Evolutionary conservation across 2,329 filamentous ascomycete species (phyloP).

Genomic region (Aspergillus aculeatinus): DNA sequence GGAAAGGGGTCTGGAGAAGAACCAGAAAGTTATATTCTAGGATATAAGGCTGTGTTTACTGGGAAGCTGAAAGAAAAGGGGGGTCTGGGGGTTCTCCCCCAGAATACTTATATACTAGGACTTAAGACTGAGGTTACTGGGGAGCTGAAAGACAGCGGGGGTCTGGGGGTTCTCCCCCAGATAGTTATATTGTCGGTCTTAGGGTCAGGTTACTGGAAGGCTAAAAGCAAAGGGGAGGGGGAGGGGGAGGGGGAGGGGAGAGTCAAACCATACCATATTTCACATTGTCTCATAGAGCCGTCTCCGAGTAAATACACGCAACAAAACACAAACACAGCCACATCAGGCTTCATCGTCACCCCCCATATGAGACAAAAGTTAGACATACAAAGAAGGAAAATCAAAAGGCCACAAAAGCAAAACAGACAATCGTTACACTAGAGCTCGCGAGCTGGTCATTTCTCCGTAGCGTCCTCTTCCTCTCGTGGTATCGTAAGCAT

Average conservation of each 20-base stretch:
- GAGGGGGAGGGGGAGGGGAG: background rate
- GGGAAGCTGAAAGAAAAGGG: no score
- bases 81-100: no score
- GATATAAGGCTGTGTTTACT: no score
- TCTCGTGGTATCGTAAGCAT: constrained; percentile 96
- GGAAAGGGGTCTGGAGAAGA: no score
- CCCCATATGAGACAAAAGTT: constrained; percentile 5
- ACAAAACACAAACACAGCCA: background rate
- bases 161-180: background rate
- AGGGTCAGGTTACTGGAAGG: background rate
- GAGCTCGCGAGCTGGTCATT: constrained; percentile 67
- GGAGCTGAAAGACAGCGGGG: no score
- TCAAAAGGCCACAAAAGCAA: background rate
- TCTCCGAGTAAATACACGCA: background rate
- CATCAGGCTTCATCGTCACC: background rate
- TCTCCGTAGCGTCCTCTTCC: constrained; percentile 91
- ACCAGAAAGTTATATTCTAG: no score
- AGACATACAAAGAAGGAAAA: constrained; percentile 10
- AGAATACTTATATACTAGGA: no score
- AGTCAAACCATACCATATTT: background rate
- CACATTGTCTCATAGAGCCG: constrained; percentile 4
- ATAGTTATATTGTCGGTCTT: no score
- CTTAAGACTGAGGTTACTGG: background rate
- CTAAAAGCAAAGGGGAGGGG: background rate
- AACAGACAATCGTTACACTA: constrained; percentile 23